Evolutionary conservation across 1,284 basidiomycete species (phyloP), one percentile per base, ranked within the genome.

Genomic region (Xerocomus minutiporus): DNA sequence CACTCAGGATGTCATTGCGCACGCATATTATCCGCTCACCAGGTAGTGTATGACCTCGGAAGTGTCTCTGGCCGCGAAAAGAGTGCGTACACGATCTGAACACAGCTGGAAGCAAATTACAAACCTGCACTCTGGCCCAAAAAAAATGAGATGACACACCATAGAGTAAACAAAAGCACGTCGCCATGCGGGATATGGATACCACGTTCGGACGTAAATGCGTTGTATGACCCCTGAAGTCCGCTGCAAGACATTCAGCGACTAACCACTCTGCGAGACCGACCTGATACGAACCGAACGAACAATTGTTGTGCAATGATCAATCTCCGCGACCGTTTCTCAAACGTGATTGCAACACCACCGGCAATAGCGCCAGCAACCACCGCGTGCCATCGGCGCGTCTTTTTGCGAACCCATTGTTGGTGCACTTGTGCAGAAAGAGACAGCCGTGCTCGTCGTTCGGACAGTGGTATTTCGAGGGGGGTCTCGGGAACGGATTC

Each of bases 221-320:
- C 77, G 59, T 93, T 93, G 68, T 88, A 93, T 2, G 84, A 83
- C 1, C 91, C 91, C 64, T 95, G 91, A 20, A 95, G 70, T 1
- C 93, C 92, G 47, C 88, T 91, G 52, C 5, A 47, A 40, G 51
- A 44, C 15, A 48, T n/a, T 59, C 38, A 59, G 12, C 8, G 52
- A 46, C 17, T 17, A 29, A 28, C 15, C 40, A 25, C 8, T 11
- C 7, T 28, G 12, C 31, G 28, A 45, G 12, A 4, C 2, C 2
- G 3, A 41, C 34, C 4, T 31, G 54, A 35, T 31, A 38, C 36
- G 23, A 4, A 86, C 88, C 90, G 80, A 48, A 95, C 92, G 67
- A 95, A 91, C 61, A 95, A 74, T 75, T 98, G 95, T 63, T 97
- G 95, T 0, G 90, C 90, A 54, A 97, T 89, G 12, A 83, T 81